Conservation (phyloP, 1,284 basidiomycete species). For the Rhodotorula sp. region DNA sequence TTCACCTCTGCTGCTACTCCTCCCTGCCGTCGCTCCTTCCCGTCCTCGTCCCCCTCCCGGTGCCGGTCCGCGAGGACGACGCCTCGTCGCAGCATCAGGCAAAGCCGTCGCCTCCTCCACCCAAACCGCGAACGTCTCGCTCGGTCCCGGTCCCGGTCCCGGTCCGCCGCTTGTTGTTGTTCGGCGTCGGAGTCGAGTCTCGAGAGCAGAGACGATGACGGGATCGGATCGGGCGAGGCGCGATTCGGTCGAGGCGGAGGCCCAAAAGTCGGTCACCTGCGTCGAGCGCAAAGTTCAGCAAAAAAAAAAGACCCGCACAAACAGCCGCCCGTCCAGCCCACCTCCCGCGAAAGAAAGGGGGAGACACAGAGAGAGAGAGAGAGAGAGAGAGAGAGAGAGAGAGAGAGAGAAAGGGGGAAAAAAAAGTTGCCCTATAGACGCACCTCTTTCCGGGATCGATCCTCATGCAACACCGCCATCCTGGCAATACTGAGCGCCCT, state of each 20-base stretch:
- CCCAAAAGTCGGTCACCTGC: conserved; percentile 22
- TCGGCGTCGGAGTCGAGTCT: background rate
- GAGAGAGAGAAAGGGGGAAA: background rate
- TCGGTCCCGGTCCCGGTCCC: background rate
- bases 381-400: no score
- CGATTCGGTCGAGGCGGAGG: conserved; percentile 10
- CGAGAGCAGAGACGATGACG: background rate
- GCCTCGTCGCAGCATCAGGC: background rate
- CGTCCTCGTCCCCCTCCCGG: no score
- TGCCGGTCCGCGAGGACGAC: no score
- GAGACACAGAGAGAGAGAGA: no score
- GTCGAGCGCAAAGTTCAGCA: no score
- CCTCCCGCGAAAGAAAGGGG: no score
- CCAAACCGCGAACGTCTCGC: conserved; percentile 6
- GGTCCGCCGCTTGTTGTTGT: no score
- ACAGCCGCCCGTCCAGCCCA: no score
- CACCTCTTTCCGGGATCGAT: conserved; percentile 15
- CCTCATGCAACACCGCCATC: conserved; percentile 26
- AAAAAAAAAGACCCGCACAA: no score
- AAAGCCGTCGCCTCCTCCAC: conserved; percentile 1
- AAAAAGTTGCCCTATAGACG: background rate
- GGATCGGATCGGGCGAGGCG: conserved; percentile 15
- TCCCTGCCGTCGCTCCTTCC: no score
- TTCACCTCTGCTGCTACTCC: no score
- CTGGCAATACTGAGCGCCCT: conserved; percentile 18